Evolutionary conservation across 2,329 filamentous ascomycete genomes (phyloP).

Genomic region (Didymella glomerata): DNA sequence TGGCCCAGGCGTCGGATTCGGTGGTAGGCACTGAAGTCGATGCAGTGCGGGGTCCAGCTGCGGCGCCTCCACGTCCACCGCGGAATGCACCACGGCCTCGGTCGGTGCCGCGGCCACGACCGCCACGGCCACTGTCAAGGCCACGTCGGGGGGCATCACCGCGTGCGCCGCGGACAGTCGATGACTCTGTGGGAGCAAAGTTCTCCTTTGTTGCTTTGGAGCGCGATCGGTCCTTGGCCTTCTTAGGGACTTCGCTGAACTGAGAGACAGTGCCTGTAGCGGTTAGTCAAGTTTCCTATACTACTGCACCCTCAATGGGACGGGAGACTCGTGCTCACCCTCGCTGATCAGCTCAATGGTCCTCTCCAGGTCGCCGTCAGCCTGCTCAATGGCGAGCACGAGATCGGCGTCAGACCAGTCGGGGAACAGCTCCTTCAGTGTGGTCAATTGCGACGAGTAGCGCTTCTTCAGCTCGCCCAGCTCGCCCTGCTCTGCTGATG

Average conservation of each 20-base stretch:
- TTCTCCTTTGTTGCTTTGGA: conserved; percentile 73
- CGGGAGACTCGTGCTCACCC: conserved; percentile 60
- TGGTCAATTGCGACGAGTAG: conserved; percentile 78
- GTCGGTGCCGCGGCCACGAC: conserved; percentile 70
- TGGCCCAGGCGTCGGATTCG: conserved; percentile 71
- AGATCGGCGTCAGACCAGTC: conserved; percentile 97
- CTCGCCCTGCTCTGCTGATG: conserved; percentile 83
- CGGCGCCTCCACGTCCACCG: conserved; percentile 69
- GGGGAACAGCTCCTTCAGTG: conserved; percentile 91
- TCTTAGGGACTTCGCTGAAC: conserved; percentile 79
- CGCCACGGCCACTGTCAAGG: conserved; percentile 52
- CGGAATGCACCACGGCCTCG: conserved; percentile 60
- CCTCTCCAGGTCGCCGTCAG: conserved; percentile 75
- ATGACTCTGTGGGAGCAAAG: conserved; percentile 58
- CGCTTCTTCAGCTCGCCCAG: conserved; percentile 91
- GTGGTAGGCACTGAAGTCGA: conserved; percentile 72
- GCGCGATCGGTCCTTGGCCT: conserved; percentile 76
- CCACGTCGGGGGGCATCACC: conserved; percentile 40
- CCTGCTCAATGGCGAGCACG: conserved; percentile 90
- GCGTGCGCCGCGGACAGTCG: conserved; percentile 36
- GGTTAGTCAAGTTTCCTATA: conserved; percentile 20
- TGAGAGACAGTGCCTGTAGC: conserved; percentile 76
- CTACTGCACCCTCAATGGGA: neutral
- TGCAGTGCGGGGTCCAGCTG: conserved; percentile 66
- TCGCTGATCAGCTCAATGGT: conserved; percentile 82